Evolutionary conservation across 2,329 filamentous ascomycete species (phyloP).

Genomic region (Aureobasidium mangrovei): DNA sequence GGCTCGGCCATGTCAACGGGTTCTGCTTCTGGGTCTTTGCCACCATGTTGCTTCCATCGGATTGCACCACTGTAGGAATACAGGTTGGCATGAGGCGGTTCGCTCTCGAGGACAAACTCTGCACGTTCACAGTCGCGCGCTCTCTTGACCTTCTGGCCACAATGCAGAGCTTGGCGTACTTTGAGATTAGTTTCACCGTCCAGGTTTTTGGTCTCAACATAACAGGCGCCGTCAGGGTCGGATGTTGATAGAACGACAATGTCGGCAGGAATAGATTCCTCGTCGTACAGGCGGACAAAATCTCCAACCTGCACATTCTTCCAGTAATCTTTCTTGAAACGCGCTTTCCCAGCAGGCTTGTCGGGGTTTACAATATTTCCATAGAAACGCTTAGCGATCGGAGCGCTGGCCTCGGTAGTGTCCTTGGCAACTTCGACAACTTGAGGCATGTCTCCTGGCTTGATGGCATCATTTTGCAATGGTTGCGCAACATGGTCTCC

Average conservation of each 20-base stretch:
- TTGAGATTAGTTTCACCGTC: constrained; percentile 98
- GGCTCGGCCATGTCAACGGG: constrained; percentile 79
- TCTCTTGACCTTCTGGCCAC: constrained; percentile 72
- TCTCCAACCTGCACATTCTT: constrained; percentile 93
- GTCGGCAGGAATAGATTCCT: constrained; percentile 91
- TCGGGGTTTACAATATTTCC: constrained; percentile 67
- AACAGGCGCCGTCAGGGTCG: constrained; percentile 88
- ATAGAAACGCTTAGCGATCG: constrained; percentile 42
- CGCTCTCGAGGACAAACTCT: constrained; percentile 82
- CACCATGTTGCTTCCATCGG: constrained; percentile 70
- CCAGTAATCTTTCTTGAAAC: constrained; percentile 90
- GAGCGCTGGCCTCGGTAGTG: constrained; percentile 35
- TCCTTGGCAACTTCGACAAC: constrained; percentile 23
- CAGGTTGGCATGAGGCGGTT: constrained; percentile 82
- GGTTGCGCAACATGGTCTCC: constrained; percentile 12
- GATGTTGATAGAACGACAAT: constrained; percentile 88
- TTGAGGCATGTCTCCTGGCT: constrained; percentile 19
- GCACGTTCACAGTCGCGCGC: constrained; percentile 86
- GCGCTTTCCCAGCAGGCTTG: constrained; percentile 58
- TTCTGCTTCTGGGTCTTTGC: constrained; percentile 52
- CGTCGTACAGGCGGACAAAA: constrained; percentile 91
- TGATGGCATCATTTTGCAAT: constrained; percentile 17
- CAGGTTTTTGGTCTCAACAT: constrained; percentile 95
- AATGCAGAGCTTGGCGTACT: constrained; percentile 82
- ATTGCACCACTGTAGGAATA: constrained; percentile 91